Conservation (phyloP, 305 asterid species). For the Solanum hybrid region DNA sequence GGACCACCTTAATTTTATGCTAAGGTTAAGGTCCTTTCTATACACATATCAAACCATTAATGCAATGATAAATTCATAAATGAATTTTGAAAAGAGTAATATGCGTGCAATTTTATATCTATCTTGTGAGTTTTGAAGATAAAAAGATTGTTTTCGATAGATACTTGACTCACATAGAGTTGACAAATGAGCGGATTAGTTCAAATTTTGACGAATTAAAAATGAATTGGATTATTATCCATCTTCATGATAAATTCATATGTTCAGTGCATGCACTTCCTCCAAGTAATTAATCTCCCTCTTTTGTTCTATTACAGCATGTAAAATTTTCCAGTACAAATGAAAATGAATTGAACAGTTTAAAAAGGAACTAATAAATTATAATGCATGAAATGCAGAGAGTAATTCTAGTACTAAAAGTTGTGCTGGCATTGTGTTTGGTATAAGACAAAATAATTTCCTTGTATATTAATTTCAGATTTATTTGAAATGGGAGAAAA, state of each 20-base stretch:
- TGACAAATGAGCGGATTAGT: neutral
- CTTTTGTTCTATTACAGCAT: neutral
- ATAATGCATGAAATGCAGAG: neutral
- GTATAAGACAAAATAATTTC: neutral
- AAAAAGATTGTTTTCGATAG: accelerated
- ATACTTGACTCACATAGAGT: neutral
- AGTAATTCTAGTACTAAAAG: neutral
- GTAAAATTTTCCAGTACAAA: neutral
- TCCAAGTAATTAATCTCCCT: neutral
- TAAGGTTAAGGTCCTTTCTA: neutral
- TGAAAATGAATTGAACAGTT: neutral
- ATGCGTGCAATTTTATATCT: accelerated
- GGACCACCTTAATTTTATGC: neutral
- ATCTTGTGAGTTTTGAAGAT: neutral
- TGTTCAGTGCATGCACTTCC: neutral
- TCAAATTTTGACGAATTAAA: neutral
- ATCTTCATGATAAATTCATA: neutral
- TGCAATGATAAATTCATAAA: neutral
- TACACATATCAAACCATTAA: neutral
- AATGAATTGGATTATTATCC: neutral
- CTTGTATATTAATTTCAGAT: neutral
- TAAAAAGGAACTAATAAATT: neutral
- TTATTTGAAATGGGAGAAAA: neutral
- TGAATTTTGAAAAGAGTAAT: neutral
- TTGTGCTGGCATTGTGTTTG: neutral